Percentiles rank a stretch among this genome's conserved stretches.
Conservation (phyloP, 108 stramenopile species). For the Poteriospumella lacustris region DNA sequence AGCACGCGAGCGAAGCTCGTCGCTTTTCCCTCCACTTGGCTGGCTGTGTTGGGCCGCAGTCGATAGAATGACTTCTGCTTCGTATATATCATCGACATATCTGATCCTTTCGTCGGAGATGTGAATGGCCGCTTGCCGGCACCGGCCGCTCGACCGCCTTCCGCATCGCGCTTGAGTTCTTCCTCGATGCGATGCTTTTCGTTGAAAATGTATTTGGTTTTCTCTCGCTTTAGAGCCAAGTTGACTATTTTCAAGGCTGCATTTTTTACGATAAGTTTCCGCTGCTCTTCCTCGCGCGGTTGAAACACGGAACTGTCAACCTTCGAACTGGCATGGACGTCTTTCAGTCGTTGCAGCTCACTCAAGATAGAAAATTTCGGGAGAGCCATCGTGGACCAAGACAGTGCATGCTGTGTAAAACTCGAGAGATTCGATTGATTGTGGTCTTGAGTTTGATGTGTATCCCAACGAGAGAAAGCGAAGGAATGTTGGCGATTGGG, state of each 20-base stretch:
- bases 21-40: neutral
- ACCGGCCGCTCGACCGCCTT: neutral
- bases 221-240: neutral
- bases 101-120: too few relatives aligned
- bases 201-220: neutral
- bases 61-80: too few relatives aligned
- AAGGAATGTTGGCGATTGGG: too few relatives aligned
- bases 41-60: too few relatives aligned
- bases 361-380: too few relatives aligned
- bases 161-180: neutral
- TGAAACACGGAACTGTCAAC: neutral
- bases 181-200: neutral
- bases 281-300: neutral
- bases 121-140: neutral
- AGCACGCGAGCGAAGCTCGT: neutral
- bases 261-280: neutral
- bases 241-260: neutral
- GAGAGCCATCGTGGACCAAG: too few relatives aligned
- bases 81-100: too few relatives aligned
- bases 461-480: too few relatives aligned
- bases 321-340: neutral
- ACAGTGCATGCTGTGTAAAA: too few relatives aligned
- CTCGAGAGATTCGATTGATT: too few relatives aligned
- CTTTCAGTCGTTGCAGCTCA: neutral
- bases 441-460: too few relatives aligned